Conservation (phyloP, 2,329 filamentous ascomycete genomes). For the Bipolaris cookei region DNA sequence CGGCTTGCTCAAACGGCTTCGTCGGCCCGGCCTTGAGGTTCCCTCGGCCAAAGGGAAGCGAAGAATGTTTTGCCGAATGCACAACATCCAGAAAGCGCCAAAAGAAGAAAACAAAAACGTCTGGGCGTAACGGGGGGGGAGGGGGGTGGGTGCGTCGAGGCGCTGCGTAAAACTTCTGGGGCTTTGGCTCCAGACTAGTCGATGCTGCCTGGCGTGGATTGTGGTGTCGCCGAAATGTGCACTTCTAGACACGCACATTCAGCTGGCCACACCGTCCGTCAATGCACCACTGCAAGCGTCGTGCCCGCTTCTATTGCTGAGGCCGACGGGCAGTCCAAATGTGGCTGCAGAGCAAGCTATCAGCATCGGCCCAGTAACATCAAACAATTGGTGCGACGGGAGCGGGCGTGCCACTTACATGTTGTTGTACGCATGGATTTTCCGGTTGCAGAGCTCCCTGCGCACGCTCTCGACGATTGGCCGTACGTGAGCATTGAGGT, state of each 20-base stretch:
- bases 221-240: slow-evolving; percentile 18
- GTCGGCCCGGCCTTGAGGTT: background rate
- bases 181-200: slow-evolving; percentile 7
- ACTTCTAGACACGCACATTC: slow-evolving; percentile 10
- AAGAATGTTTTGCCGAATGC: slow-evolving; percentile 12
- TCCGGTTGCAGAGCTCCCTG: slow-evolving; percentile 71
- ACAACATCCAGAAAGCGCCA: slow-evolving; percentile 5
- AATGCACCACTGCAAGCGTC: slow-evolving; percentile 23
- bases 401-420: slow-evolving; percentile 64
- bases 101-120: slow-evolving; percentile 1
- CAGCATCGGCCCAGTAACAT: slow-evolving; percentile 31
- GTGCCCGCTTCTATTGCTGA: slow-evolving; percentile 42
- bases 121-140: slow-evolving; percentile 10
- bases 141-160: slow-evolving; percentile 6
- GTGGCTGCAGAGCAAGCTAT: slow-evolving; percentile 50
- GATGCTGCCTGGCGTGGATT: slow-evolving; percentile 12
- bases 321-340: slow-evolving; percentile 57
- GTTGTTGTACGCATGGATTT: slow-evolving; percentile 74
- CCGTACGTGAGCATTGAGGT: slow-evolving; percentile 64
- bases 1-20: background rate
- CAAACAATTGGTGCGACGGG: slow-evolving; percentile 34
- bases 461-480: slow-evolving; percentile 68
- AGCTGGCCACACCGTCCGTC: slow-evolving; percentile 17
- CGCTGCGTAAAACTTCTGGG: slow-evolving; percentile 6
- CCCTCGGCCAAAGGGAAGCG: slow-evolving; percentile 1